phyloP scores from a whole-genome alignment of 352 stramenopile species.

The Phytophthora uliginosa region DNA sequence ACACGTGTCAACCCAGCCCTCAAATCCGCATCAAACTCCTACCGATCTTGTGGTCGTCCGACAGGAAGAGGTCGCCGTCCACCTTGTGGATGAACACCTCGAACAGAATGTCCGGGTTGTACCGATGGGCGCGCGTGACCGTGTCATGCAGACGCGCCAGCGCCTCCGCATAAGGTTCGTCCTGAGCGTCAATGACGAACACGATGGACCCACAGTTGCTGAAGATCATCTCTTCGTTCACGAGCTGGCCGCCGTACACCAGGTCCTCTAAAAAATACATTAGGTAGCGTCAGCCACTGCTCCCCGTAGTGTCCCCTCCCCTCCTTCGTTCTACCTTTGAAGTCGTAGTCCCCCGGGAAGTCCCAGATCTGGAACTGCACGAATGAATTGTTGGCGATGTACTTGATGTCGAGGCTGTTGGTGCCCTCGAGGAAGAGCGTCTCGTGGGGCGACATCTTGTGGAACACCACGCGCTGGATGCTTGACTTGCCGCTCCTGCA shows the following conservation, averaged over 20 bases:
- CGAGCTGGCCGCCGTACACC: conserved; percentile 88
- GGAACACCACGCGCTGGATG: conserved; percentile 98
- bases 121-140: conserved; percentile 84
- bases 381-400: conserved; percentile 98
- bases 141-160: conserved; percentile 91
- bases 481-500: conserved; percentile 88
- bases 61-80: conserved; percentile 98
- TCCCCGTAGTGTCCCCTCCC: not conserved
- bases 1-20: not conserved
- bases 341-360: conserved; percentile 97
- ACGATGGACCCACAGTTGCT: conserved; percentile 94
- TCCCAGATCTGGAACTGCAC: conserved; percentile 99
- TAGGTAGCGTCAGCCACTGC: not conserved
- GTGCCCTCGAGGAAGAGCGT: conserved; percentile 97
- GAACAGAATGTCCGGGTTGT: conserved; percentile 97
- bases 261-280: conserved; percentile 67
- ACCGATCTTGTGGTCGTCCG: conserved; percentile 98
- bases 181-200: conserved; percentile 99
- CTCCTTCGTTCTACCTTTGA: conserved; percentile 60
- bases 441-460: conserved; percentile 99
- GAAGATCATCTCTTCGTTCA: conserved; percentile 95
- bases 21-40: not conserved
- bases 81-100: conserved; percentile 99
- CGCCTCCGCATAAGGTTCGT: conserved; percentile 92
- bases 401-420: conserved; percentile 94